phyloP scores from a whole-genome alignment of 2,329 filamentous ascomycete species.

The Nannizzia gypsea region DNA sequence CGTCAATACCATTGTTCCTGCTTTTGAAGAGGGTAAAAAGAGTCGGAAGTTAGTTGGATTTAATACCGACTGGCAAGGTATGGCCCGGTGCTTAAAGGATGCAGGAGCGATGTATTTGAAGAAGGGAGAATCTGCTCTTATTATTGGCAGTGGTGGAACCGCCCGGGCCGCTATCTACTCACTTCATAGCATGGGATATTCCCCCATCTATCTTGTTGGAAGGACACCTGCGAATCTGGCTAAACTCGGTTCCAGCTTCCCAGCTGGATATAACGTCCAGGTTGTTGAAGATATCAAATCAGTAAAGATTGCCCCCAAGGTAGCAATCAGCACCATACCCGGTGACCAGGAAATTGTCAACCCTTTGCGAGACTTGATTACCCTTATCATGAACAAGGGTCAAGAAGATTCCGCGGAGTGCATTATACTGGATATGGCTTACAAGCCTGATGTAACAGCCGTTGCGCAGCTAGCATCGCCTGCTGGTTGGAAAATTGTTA shows the following conservation, averaged over 20 bases:
- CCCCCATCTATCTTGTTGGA: constrained; percentile 76
- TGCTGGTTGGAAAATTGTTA: constrained; percentile 69
- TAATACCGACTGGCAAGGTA: constrained; percentile 94
- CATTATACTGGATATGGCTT: constrained; percentile 87
- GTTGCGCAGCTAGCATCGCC: constrained; percentile 73
- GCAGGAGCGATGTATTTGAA: constrained; percentile 45
- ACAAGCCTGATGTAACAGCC: constrained; percentile 73
- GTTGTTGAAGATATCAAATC: constrained; percentile 47
- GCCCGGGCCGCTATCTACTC: constrained; percentile 85
- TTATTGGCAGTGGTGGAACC: constrained; percentile 85
- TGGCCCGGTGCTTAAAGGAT: constrained; percentile 64
- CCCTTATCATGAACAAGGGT: constrained; percentile 36
- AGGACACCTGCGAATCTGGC: constrained; percentile 59
- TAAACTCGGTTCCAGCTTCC: constrained; percentile 60
- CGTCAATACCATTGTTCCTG: constrained; percentile 80
- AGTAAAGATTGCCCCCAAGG: constrained; percentile 46
- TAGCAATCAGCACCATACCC: constrained; percentile 83
- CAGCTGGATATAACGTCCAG: constrained; percentile 56
- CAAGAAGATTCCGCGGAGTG: constrained; percentile 31
- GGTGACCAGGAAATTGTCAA: constrained; percentile 73
- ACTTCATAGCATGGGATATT: constrained; percentile 69
- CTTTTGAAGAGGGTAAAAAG: constrained; percentile 24
- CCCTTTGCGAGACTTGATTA: constrained; percentile 54
- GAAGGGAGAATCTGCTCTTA: constrained; percentile 47
- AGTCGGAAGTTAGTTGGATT: constrained; percentile 55